phyloP scores from a whole-genome alignment of 2,329 filamentous ascomycete genomes.

The Dactylellina haptotyla region DNA sequence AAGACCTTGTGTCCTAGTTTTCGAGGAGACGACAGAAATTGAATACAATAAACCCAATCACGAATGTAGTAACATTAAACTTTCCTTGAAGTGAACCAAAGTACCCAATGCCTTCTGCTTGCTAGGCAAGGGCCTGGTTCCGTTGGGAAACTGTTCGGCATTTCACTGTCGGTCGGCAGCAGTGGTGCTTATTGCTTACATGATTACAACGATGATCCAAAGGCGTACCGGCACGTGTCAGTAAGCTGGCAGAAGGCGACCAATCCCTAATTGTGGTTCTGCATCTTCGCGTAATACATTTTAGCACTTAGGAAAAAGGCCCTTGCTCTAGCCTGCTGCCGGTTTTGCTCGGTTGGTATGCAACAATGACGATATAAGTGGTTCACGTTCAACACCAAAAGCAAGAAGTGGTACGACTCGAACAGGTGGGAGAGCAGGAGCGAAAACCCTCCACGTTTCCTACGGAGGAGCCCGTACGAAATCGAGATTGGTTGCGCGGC shows the following conservation, averaged over 20 bases:
- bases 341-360: slow-evolving; percentile 53
- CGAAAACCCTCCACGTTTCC: slow-evolving; percentile 20
- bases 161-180: not conserved
- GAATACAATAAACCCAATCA: no score
- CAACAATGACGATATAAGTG: slow-evolving; percentile 54
- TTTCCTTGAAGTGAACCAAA: no score
- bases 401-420: slow-evolving; percentile 29
- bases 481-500: slow-evolving; percentile 33
- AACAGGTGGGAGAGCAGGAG: not conserved
- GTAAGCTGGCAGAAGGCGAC: slow-evolving; percentile 16
- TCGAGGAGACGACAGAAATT: no score
- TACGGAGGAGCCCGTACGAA: slow-evolving; percentile 31
- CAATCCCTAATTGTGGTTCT: slow-evolving; percentile 3
- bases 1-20: no score
- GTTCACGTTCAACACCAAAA: slow-evolving; percentile 30
- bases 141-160: slow-evolving; percentile 5
- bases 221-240: slow-evolving; percentile 50
- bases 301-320: slow-evolving; percentile 8
- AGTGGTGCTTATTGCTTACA: slow-evolving; percentile 3
- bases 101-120: no score
- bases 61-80: no score
- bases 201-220: slow-evolving; percentile 35
- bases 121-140: slow-evolving; percentile 9
- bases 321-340: slow-evolving; percentile 33
- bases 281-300: slow-evolving; percentile 30